Conservation (phyloP, 169 alveolate genomes). For the Plasmodium sp. region DNA sequence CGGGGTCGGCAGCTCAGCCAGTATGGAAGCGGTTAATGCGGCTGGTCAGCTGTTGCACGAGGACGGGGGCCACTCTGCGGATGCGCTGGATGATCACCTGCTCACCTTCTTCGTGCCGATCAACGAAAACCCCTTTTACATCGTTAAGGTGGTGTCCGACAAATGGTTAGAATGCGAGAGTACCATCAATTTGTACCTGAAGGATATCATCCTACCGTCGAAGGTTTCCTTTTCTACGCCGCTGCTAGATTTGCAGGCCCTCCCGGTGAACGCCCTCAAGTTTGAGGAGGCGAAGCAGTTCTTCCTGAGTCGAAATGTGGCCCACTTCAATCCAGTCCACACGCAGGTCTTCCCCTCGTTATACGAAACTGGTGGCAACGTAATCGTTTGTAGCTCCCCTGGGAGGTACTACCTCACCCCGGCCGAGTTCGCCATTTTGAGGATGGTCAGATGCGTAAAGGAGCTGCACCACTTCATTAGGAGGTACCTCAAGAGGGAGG, state of each 20-base stretch:
- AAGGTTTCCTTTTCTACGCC: slow-evolving; percentile 94
- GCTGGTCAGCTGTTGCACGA: background rate
- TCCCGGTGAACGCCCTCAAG: slow-evolving; percentile 91
- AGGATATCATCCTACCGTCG: slow-evolving; percentile 92
- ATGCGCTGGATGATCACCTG: slow-evolving; percentile 83
- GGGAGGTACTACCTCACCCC: slow-evolving; percentile 37
- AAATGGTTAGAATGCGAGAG: slow-evolving; percentile 88
- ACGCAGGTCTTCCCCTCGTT: slow-evolving; percentile 81
- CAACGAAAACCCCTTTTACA: slow-evolving; percentile 93
- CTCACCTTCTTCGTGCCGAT: slow-evolving; percentile 96
- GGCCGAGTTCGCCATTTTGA: slow-evolving; percentile 26
- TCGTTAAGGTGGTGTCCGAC: slow-evolving; percentile 97
- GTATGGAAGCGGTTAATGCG: background rate
- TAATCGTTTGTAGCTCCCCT: slow-evolving; percentile 79
- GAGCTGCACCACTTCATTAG: slow-evolving; percentile 8
- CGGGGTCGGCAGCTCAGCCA: background rate
- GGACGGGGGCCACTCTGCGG: background rate
- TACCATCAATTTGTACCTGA: slow-evolving; percentile 78
- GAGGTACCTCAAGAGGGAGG: slow-evolving; percentile 8
- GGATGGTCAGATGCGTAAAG: background rate
- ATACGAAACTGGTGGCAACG: slow-evolving; percentile 76
- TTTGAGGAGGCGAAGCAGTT: slow-evolving; percentile 89
- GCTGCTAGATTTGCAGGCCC: slow-evolving; percentile 95
- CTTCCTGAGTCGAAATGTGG: slow-evolving; percentile 73
- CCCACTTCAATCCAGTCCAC: slow-evolving; percentile 76